A percentile compares a stretch with the other conserved stretches of the same genome.
These are phyloP conservation scores for Capsella rubella DNA, from an alignment of 441 rosid genomes.

Conservation along the genomic window DNA sequence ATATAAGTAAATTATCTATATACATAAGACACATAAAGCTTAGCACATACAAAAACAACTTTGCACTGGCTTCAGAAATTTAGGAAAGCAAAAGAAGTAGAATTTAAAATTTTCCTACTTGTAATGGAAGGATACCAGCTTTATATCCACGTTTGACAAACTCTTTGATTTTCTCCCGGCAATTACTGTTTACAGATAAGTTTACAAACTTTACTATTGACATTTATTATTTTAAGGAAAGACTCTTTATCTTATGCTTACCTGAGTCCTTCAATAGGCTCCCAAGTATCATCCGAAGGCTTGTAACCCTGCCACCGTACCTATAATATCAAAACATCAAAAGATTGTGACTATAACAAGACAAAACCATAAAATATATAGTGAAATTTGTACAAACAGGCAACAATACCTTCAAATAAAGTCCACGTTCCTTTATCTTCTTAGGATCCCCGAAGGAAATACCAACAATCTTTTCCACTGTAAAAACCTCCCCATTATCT, in stretches of 20 bases:
- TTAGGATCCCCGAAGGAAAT: conserved; percentile 68
- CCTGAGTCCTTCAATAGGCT: conserved; percentile 68
- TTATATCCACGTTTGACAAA: conserved; percentile 56
- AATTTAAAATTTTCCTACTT: conserved; percentile 46
- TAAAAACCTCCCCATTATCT: conserved; percentile 54
- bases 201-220: conserved; percentile 13
- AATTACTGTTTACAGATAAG: conserved; percentile 49
- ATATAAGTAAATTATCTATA: background rate
- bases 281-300: conserved; percentile 72
- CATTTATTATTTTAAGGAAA: background rate
- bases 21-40: background rate
- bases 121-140: conserved; percentile 61
- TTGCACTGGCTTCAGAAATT: background rate
- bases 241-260: conserved; percentile 33
- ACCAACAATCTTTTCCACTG: conserved; percentile 56
- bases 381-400: conserved; percentile 1
- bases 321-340: conserved; percentile 42
- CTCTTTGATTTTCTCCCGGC: conserved; percentile 52
- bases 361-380: background rate
- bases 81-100: conserved; percentile 16
- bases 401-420: conserved; percentile 58
- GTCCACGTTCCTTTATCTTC: conserved; percentile 42
- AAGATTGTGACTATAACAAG: background rate
- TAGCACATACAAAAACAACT: background rate
- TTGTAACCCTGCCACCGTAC: conserved; percentile 73